Conservation (phyloP, 768 basidiomycete species). For the Russula earlei region DNA sequence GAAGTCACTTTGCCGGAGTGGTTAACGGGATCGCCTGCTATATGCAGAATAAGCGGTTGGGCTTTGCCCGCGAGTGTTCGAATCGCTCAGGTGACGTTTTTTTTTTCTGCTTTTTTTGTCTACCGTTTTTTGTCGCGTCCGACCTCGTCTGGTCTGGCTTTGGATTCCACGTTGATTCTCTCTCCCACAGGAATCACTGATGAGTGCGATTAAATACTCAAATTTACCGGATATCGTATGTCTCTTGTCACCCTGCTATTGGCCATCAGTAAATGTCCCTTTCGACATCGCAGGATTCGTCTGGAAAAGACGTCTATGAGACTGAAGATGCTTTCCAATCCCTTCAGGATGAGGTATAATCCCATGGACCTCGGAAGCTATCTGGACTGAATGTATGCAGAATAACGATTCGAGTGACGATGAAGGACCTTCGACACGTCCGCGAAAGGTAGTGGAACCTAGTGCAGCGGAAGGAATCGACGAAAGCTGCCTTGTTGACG, state of each 20-base stretch:
- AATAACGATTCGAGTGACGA: constrained; percentile 65
- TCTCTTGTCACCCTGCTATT: background rate
- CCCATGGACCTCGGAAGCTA: background rate
- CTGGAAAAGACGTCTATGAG: constrained; percentile 83
- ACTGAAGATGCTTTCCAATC: constrained; percentile 69
- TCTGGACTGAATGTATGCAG: constrained; percentile 4
- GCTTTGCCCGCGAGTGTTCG: constrained; percentile 28
- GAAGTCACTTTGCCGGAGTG: constrained; percentile 87
- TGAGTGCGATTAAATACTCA: constrained; percentile 59
- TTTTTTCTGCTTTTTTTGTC: constrained; percentile 8
- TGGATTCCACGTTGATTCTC: no score
- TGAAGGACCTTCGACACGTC: constrained; percentile 39
- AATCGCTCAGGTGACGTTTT: constrained; percentile 27
- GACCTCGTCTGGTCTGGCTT: no score
- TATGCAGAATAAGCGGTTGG: constrained; percentile 24
- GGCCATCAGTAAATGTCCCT: background rate
- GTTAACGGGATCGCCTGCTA: constrained; percentile 58
- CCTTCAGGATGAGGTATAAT: constrained; percentile 41
- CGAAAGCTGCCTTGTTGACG: constrained; percentile 47
- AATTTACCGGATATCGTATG: constrained; percentile 87
- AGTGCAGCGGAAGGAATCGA: constrained; percentile 60
- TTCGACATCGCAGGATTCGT: constrained; percentile 54
- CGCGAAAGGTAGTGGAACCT: constrained; percentile 33
- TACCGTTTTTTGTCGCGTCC: background rate
- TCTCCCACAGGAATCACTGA: background rate